Base-by-base conservation (phyloP, 441 rosid species). In the Iberis amara region DNA sequence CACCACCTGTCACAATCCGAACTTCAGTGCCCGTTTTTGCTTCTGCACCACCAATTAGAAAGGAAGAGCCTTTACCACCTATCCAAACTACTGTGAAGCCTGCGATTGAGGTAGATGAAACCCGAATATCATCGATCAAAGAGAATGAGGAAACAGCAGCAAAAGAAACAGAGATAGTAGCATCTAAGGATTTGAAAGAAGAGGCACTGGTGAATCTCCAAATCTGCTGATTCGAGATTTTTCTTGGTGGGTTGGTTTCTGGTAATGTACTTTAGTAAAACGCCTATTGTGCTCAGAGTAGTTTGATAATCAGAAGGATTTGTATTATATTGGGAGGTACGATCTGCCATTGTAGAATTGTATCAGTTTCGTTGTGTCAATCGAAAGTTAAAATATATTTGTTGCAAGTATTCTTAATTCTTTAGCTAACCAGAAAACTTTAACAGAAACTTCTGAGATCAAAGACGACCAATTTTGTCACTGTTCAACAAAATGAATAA, bases 1-100 rank as follows among this genome's bases (percentile, higher is more conserved):
- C 95, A 0, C 82, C 82, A 3, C 77, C 96, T 15, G 94, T 90
- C 56, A 78, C 85, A 7, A 71, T 90, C 50, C 77, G 96, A 77
- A 95, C 79, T 42, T 76, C 69, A 6, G 4, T 26, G 30, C 30
- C 30, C 6, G 30, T 26, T 26, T 26, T 26, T 26, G 30, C 30
- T 26, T 26, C 30, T 1, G 38, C 38, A 9, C 75, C 95, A 8
- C 85, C 73, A 32, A 53, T 77, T 23, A 67, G 79, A 56, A 50
- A 57, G 53, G 55, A 73, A 58, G 82, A 76, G 57, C 55, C 55
- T 50, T 21, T 52, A 15, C 54, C 57, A 27, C 30, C 30, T 47
- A 54, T 52, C 52, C 65, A 71, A 40, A 57, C 44, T 1, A n/a
- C 26, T 41, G 15, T 23, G 21, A 61, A 53, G 45, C 60, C 70